These are phyloP conservation scores for Strigomonas galati DNA, from an alignment of 208 protist genomes.

Conservation along the genomic window DNA sequence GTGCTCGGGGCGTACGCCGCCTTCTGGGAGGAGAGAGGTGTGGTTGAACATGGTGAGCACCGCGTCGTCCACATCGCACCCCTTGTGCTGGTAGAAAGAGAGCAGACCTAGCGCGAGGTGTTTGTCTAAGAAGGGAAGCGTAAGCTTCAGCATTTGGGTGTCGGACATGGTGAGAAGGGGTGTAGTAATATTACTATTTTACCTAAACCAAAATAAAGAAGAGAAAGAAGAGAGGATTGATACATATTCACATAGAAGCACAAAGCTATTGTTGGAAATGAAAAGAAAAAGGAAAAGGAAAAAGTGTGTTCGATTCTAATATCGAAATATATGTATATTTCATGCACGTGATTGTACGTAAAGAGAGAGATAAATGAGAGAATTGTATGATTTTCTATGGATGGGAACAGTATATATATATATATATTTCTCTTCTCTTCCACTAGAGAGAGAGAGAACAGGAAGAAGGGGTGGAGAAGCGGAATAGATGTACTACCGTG, in stretches of 20 bases:
- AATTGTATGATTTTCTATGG: too few species aligned
- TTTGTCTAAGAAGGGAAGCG: slow-evolving; percentile 85
- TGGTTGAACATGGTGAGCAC: slow-evolving; percentile 55
- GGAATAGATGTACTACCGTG: not conserved
- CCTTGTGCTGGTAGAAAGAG: slow-evolving; percentile 68
- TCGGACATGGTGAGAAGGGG: slow-evolving; percentile 36
- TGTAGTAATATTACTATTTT: not conserved
- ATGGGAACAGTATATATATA: too few species aligned
- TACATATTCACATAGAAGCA: not conserved
- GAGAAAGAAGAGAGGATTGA: slow-evolving; percentile 16
- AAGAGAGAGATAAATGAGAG: not conserved
- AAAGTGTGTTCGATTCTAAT: not conserved
- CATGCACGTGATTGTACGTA: too few species aligned
- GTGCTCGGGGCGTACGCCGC: slow-evolving; percentile 64
- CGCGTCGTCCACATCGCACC: slow-evolving; percentile 66
- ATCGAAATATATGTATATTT: too few species aligned
- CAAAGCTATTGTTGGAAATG: too few species aligned
- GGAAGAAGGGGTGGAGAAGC: not conserved
- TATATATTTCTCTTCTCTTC: too few species aligned
- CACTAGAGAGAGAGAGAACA: slow-evolving; percentile 5
- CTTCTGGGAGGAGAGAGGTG: slow-evolving; percentile 68
- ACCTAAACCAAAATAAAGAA: slow-evolving; percentile 1
- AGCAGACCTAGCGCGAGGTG: slow-evolving; percentile 80
- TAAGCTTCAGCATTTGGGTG: slow-evolving; percentile 43
- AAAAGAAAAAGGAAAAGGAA: slow-evolving; percentile 19